Evolutionary conservation across 164 flowering plant species (phyloP).

Genomic region (Chimonanthus salicifolius): DNA sequence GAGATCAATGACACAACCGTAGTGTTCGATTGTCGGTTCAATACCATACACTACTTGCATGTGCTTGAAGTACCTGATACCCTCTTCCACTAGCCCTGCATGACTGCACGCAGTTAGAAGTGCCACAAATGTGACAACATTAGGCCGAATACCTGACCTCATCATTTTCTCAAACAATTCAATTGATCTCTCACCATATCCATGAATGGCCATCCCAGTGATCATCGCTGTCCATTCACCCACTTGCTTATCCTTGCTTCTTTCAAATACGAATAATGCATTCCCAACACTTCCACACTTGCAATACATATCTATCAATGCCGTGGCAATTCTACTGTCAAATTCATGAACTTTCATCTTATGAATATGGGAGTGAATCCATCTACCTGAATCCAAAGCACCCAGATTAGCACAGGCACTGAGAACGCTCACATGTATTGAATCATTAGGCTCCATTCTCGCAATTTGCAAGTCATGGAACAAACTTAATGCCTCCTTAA

Average conservation of each 20-base stretch:
- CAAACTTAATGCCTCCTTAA: slow-evolving; percentile 25
- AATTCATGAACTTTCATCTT: slow-evolving; percentile 13
- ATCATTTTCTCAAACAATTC: slow-evolving; percentile 30
- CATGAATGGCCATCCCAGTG: slow-evolving; percentile 31
- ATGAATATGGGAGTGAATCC: slow-evolving; percentile 22
- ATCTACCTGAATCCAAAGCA: slow-evolving; percentile 26
- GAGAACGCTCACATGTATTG: slow-evolving; percentile 18
- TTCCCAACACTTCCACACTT: slow-evolving; percentile 29
- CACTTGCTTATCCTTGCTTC: slow-evolving; percentile 19
- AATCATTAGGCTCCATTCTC: slow-evolving; percentile 26
- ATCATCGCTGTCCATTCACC: slow-evolving; percentile 37
- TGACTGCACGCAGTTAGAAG: slow-evolving; percentile 37
- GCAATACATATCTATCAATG: slow-evolving; percentile 34
- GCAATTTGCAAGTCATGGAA: slow-evolving; percentile 19
- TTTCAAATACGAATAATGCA: slow-evolving; percentile 18
- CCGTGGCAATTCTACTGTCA: slow-evolving; percentile 25
- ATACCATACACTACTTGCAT: slow-evolving; percentile 26
- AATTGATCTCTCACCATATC: slow-evolving; percentile 22
- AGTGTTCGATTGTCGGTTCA: slow-evolving; percentile 30
- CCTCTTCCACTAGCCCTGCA: slow-evolving; percentile 30
- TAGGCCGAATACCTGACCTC: slow-evolving; percentile 22
- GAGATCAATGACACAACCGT: slow-evolving; percentile 34
- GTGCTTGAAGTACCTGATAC: slow-evolving; percentile 23
- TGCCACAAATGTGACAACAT: slow-evolving; percentile 25
- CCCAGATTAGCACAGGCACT: slow-evolving; percentile 28